A percentile compares a stretch with the other conserved stretches of the same genome.
phyloP scores from a whole-genome alignment of 2,329 filamentous ascomycete genomes.

The Exutisphaerella laricina region DNA sequence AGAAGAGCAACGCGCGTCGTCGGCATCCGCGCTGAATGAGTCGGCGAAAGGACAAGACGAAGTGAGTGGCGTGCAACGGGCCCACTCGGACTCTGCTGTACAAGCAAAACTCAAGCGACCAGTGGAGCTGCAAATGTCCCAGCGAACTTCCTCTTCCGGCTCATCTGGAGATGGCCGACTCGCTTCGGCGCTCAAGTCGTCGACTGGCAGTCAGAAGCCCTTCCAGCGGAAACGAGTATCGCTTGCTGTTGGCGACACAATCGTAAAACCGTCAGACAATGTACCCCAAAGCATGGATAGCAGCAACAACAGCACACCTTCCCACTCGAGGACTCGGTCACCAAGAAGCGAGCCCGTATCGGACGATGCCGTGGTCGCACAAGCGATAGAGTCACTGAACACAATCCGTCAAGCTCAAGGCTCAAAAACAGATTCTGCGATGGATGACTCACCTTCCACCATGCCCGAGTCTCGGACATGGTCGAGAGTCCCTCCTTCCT shows the following conservation, averaged over 20 bases:
- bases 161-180: slow-evolving; percentile 32
- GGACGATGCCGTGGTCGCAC: not conserved
- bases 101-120: slow-evolving; percentile 28
- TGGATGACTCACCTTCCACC: not conserved
- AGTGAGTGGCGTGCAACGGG: slow-evolving; percentile 17
- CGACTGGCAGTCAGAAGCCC: slow-evolving; percentile 23
- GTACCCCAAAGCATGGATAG: slow-evolving; percentile 24
- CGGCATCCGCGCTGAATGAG: slow-evolving; percentile 20
- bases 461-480: not conserved
- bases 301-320: slow-evolving; percentile 27
- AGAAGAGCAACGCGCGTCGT: slow-evolving; percentile 20
- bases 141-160: slow-evolving; percentile 33
- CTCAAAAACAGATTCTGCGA: not conserved
- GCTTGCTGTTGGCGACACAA: slow-evolving; percentile 32
- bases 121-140: slow-evolving; percentile 28
- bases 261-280: slow-evolving; percentile 34
- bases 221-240: slow-evolving; percentile 33
- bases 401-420: not conserved
- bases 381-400: not conserved
- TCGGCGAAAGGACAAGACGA: slow-evolving; percentile 2
- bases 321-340: slow-evolving; percentile 27
- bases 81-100: slow-evolving; percentile 27
- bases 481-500: not conserved
- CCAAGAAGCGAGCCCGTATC: slow-evolving; percentile 7
- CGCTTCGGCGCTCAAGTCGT: slow-evolving; percentile 33